Conservation (phyloP, 345 rosid species). For the Gynandropsis gynandra region DNA sequence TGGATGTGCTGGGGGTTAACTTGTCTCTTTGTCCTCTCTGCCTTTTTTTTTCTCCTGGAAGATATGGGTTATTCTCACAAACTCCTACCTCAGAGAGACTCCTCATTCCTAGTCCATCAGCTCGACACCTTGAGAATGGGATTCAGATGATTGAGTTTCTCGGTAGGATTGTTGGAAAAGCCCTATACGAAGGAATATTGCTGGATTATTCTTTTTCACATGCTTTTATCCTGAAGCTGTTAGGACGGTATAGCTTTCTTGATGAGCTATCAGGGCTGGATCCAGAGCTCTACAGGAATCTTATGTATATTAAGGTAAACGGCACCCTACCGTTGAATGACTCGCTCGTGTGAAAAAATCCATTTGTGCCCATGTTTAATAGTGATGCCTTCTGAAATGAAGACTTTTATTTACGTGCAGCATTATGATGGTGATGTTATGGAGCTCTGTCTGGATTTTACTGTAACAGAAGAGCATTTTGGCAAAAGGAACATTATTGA, state of each 20-base stretch:
- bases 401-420: constrained; percentile 33
- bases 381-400: constrained; percentile 18
- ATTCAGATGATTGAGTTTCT: constrained; percentile 92
- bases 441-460: constrained; percentile 87
- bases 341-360: constrained; percentile 10
- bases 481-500: constrained; percentile 62
- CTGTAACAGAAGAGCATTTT: constrained; percentile 80
- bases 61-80: constrained; percentile 90
- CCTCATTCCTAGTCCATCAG: constrained; percentile 81
- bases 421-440: constrained; percentile 80
- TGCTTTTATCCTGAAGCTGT: constrained; percentile 84
- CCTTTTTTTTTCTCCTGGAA: constrained; percentile 24
- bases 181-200: constrained; percentile 92
- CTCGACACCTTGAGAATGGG: constrained; percentile 78
- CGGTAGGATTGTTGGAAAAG: constrained; percentile 96
- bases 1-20: constrained; percentile 15
- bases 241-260: constrained; percentile 94
- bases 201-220: constrained; percentile 90
- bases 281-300: constrained; percentile 86
- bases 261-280: constrained; percentile 95
- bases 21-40: constrained; percentile 4
- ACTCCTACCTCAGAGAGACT: constrained; percentile 76
- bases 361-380: constrained; percentile 11
- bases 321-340: constrained; percentile 12
- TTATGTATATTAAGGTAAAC: constrained; percentile 93